Evolutionary conservation across 768 basidiomycete genomes (phyloP), one percentile per base, ranked within the genome.

Genomic region (Panellus pusillus): DNA sequence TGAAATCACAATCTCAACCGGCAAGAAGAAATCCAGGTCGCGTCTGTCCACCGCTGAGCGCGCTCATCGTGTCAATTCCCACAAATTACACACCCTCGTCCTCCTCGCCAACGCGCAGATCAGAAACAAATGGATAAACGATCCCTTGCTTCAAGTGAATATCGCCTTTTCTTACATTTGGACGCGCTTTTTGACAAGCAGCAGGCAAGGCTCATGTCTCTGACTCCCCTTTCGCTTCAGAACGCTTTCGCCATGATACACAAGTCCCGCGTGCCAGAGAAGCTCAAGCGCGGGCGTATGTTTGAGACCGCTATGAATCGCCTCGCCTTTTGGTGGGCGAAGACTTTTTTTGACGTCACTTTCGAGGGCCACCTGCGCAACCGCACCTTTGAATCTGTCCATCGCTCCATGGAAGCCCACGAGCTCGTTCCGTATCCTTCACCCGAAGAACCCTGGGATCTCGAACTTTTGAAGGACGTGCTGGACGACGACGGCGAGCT

Each of bases 151-250:
- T 27, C 93, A 96, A 63, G 95, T 93, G 65, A 47, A 83, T 71
- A n/a, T 47, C 52, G 60, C 27, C 59, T 60, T 50, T 32, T 14
- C 3, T 35, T 14, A 9, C 48, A 37, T 52, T 31, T 20, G 38
- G 5, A 28, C 13, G 37, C 19, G 36, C 40, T 13, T 31, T 60
- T 37, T 62, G 29, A 49, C 31, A 37, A 36, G 36, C 17, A 45
- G n/a, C 57, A 97, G 93, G 94, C 93, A 8, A 84, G 97, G 7
- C 76, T 98, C 24, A 74, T 98, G 48, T 98, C 95, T 8, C 68
- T 94, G 38, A 84, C 89, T 0, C 97, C 97, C 1, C 75, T 94
- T 20, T 63, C 80, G 15, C 73, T 96, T 9, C 92, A 95, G 67
- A 86, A 85, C 47, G 79, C 87, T 9, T 94, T 99, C 70, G 76